phyloP scores from a whole-genome alignment of 2,329 filamentous ascomycete genomes.

The Mariannaea elegans region DNA sequence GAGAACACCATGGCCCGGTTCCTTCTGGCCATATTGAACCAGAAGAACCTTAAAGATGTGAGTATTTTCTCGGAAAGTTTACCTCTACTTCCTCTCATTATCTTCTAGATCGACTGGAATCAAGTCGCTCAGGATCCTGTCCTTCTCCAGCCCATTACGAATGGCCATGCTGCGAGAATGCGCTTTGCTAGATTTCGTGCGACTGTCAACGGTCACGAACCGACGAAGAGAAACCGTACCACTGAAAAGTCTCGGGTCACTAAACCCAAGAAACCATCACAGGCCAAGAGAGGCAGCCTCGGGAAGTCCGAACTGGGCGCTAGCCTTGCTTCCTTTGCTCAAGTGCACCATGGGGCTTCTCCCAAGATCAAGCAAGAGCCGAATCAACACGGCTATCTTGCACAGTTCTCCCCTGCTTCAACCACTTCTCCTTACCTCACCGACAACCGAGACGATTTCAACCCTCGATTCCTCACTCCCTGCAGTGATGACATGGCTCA shows the following conservation, averaged over 20 bases:
- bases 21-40: constrained; percentile 66
- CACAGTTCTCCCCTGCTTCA: constrained; percentile 50
- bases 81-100: constrained; percentile 24
- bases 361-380: constrained; percentile 51
- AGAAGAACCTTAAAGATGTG: constrained; percentile 69
- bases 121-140: constrained; percentile 64
- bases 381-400: constrained; percentile 41
- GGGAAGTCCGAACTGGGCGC: constrained; percentile 52
- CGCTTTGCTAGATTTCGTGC: constrained; percentile 63
- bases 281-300: constrained; percentile 45
- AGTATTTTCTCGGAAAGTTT: constrained; percentile 39
- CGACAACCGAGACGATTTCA: constrained; percentile 48
- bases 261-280: constrained; percentile 53
- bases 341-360: constrained; percentile 36
- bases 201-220: constrained; percentile 57
- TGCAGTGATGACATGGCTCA: constrained; percentile 60
- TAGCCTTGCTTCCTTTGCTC: constrained; percentile 41
- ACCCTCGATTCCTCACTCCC: constrained; percentile 59
- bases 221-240: constrained; percentile 56
- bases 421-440: constrained; percentile 48
- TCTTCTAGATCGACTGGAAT: constrained; percentile 65
- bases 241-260: constrained; percentile 54
- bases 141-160: constrained; percentile 63
- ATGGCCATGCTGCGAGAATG: constrained; percentile 70
- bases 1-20: constrained; percentile 67